Conservation (phyloP, 192 early-diverging fungal genomes). For the Pilobolus umbonatus region DNA sequence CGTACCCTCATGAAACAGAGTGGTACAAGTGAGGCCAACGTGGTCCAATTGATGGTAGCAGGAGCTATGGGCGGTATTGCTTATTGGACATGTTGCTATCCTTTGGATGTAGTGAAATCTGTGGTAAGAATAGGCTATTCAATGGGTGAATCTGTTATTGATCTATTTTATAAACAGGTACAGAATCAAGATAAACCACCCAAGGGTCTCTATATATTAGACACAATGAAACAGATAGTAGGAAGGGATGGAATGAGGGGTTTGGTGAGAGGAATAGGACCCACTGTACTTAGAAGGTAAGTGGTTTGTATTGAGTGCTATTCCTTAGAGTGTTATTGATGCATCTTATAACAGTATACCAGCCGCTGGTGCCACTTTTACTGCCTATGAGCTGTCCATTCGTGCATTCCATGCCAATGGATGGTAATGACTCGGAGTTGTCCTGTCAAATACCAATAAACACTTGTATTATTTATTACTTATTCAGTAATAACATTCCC, state of each 20-base stretch:
- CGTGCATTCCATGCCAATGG: slow-evolving; percentile 25
- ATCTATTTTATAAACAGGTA: too few relatives aligned
- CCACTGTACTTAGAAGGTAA: slow-evolving; percentile 47
- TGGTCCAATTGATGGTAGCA: slow-evolving; percentile 66
- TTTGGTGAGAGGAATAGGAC: slow-evolving; percentile 63
- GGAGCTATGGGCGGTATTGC: slow-evolving; percentile 77
- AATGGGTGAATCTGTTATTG: too few relatives aligned
- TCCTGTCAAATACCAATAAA: slow-evolving; percentile 1
- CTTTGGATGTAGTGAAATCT: slow-evolving; percentile 83
- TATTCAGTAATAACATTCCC: too few relatives aligned
- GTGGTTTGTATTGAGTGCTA: too few relatives aligned
- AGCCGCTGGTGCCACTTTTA: slow-evolving; percentile 76
- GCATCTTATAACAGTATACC: slow-evolving; percentile 52
- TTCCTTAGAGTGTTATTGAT: too few relatives aligned
- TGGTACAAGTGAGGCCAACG: slow-evolving; percentile 38
- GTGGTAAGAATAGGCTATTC: slow-evolving; percentile 42
- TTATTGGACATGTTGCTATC: slow-evolving; percentile 83
- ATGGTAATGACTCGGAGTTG: slow-evolving; percentile 9
- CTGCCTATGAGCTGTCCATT: slow-evolving; percentile 66
- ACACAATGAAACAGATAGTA: slow-evolving; percentile 48
- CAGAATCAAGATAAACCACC: slow-evolving; percentile 63
- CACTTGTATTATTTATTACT: too few relatives aligned
- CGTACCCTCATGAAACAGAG: slow-evolving; percentile 48
- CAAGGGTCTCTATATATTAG: slow-evolving; percentile 57
- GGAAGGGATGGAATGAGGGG: slow-evolving; percentile 52